These are phyloP conservation scores for Xylariaceae sp. DNA, from an alignment of 2,329 filamentous ascomycete genomes.

Conservation along the genomic window DNA sequence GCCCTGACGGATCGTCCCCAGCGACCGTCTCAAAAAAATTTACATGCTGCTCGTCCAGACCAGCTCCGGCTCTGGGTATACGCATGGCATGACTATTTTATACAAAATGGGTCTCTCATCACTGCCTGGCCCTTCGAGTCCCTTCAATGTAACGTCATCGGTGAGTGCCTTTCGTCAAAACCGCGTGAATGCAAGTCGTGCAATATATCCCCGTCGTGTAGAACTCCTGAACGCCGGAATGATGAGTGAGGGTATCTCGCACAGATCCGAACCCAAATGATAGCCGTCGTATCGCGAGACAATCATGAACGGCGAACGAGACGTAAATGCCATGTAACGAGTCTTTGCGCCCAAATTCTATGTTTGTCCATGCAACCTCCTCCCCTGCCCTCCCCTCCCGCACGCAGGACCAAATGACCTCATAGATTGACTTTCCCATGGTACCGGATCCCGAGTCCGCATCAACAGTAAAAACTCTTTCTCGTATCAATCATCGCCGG, in stretches of 20 bases:
- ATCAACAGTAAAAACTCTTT: constrained; percentile 17
- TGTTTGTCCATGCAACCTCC: constrained; percentile 24
- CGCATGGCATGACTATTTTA: constrained; percentile 14
- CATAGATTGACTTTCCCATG: constrained; percentile 26
- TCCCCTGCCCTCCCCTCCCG: constrained; percentile 7
- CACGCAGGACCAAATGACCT: constrained; percentile 26
- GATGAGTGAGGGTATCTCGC: constrained; percentile 31
- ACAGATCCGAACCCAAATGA: constrained; percentile 19
- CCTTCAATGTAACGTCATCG: constrained; percentile 6
- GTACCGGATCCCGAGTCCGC: constrained; percentile 19
- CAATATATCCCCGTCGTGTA: constrained; percentile 9
- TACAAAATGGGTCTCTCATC: constrained; percentile 17
- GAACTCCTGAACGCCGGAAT: constrained; percentile 29
- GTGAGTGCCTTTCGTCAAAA: constrained; percentile 12
- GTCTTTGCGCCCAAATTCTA: constrained; percentile 27
- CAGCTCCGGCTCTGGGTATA: constrained; percentile 15
- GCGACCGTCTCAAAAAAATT: not conserved
- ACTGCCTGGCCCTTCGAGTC: not conserved
- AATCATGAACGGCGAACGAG: constrained; percentile 28
- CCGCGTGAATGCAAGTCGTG: constrained; percentile 16
- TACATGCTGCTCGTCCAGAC: constrained; percentile 10
- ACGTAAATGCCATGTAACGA: constrained; percentile 28
- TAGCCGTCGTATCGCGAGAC: constrained; percentile 22
- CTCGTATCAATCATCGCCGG: constrained; percentile 24
- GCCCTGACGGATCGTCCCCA: constrained; percentile 5